Base-by-base conservation (phyloP, 2,329 filamentous ascomycete species). In the Chaetomium sp. region DNA sequence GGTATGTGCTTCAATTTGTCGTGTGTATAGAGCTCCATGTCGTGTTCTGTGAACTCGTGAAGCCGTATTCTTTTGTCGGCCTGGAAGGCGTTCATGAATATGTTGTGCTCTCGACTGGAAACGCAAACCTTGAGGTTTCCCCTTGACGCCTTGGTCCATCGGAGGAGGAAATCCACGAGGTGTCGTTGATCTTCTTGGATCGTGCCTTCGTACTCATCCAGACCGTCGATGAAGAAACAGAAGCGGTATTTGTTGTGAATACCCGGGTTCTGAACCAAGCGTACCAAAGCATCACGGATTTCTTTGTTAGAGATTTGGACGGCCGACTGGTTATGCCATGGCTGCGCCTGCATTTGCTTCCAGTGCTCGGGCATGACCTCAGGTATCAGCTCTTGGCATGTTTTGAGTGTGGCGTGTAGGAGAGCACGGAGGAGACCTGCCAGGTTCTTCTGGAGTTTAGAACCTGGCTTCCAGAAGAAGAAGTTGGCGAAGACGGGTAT, bases 391-490 rank as follows among this genome's bases (percentile, higher is more conserved):
- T 64, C 53, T 0, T 65, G 57, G 7, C 49, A 47, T 6, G 31
- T n/a, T 12, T 51, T 4, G 2, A 70, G 47, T 1, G 69, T 47
- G 31, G 68, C 61, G 55, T 68, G 53, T 1, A 74, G 65, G 3
- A 73, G 53, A 4, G 70, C 65, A 2, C 67, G 66, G 4, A 66
- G 57, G 4, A 74, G 66, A 1, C 72, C 72, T 0, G 31, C 9
- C 7, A 69, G 51, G 0, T 66, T 70, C 49, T 64, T 70, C 56
- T 74, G 72, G 1, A 66, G 31, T 0, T 29, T 19, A 2, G 57
- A 64, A 3, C 70, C 73, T 1, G 63, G 65, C 19, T 67, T 72
- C 72, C 72, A 74, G 49, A 74, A 74, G 63, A 71, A 74, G 63
- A 71, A 74, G n/a, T 47, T 65, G 4, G 69, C 69, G 13, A 67